phyloP scores from a whole-genome alignment of 768 basidiomycete species.

The Psilocybe tampanensis region DNA sequence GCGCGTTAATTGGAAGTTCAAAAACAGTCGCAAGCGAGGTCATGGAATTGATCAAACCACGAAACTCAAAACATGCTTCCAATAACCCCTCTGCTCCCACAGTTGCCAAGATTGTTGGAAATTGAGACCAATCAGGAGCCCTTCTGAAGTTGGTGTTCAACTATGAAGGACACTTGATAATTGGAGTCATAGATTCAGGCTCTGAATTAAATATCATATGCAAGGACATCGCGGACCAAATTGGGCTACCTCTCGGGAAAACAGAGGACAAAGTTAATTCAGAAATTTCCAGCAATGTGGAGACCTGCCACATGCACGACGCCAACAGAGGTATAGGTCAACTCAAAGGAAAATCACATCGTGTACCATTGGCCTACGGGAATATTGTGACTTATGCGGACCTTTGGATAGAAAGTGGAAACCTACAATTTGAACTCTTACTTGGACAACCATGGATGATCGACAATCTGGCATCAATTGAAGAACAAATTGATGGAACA shows the following conservation, averaged over 20 bases:
- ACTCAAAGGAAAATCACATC: slow-evolving; percentile 21
- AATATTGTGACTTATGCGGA: slow-evolving; percentile 17
- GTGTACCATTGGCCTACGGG: slow-evolving; percentile 24
- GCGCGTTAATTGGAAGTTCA: background rate
- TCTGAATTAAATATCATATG: slow-evolving; percentile 28
- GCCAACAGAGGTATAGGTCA: slow-evolving; percentile 28
- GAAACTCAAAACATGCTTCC: background rate
- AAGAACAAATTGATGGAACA: slow-evolving; percentile 6
- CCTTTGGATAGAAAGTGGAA: slow-evolving; percentile 22
- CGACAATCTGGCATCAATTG: slow-evolving; percentile 7
- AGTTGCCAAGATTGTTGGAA: background rate
- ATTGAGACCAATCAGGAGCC: background rate
- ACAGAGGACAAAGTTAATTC: background rate
- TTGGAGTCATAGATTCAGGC: slow-evolving; percentile 28
- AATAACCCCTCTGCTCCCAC: background rate
- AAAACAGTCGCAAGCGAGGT: background rate
- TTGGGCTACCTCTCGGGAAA: slow-evolving; percentile 16
- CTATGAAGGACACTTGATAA: slow-evolving; percentile 8
- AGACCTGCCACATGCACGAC: slow-evolving; percentile 21
- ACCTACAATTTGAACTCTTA: slow-evolving; percentile 11
- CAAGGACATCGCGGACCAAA: slow-evolving; percentile 6
- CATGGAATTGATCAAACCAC: slow-evolving; percentile 1
- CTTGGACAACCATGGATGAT: slow-evolving; percentile 13
- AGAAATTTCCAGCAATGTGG: background rate
- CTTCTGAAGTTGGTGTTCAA: slow-evolving; percentile 18